These are phyloP conservation scores for Penicillium desertorum DNA, from an alignment of 495 filamentous ascomycete genomes.

Conservation along the genomic window DNA sequence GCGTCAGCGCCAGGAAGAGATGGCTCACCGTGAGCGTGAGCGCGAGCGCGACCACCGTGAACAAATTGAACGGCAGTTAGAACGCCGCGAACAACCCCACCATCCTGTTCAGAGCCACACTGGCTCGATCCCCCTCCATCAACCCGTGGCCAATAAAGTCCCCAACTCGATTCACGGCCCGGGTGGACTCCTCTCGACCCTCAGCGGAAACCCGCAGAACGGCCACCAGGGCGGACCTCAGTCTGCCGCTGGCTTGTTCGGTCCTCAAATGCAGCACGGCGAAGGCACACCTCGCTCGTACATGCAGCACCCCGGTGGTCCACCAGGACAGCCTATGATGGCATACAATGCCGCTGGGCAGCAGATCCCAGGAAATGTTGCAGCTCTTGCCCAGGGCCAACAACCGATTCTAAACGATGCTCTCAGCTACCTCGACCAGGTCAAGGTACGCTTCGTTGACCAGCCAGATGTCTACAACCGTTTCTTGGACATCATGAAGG, in stretches of 20 bases:
- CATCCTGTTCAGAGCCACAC: conserved; percentile 80
- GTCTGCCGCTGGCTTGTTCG: conserved; percentile 67
- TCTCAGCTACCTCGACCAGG: conserved; percentile 95
- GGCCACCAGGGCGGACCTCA: conserved; percentile 58
- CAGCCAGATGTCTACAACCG: conserved; percentile 98
- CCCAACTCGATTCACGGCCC: conserved; percentile 81
- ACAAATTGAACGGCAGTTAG: conserved; percentile 52
- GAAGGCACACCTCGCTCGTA: conserved; percentile 61
- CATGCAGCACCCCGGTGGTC: conserved; percentile 61
- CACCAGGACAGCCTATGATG: conserved; percentile 59
- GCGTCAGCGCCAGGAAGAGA: conserved; percentile 57
- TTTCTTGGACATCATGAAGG: conserved; percentile 99
- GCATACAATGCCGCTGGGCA: conserved; percentile 49
- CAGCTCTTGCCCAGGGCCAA: conserved; percentile 75
- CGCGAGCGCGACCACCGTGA: conserved; percentile 44
- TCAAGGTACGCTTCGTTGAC: conserved; percentile 96
- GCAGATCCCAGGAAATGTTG: conserved; percentile 54
- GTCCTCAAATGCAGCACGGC: conserved; percentile 61
- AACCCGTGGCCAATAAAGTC: conserved; percentile 81
- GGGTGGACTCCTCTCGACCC: conserved; percentile 77
- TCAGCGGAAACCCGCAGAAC: conserved; percentile 56
- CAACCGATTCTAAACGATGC: conserved; percentile 97
- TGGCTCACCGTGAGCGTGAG: conserved; percentile 64
- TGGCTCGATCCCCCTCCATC: conserved; percentile 82
- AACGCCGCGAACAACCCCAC: conserved; percentile 53